Base-by-base conservation (phyloP, 2,329 filamentous ascomycete species). In the Thielaviopsis musarum region DNA sequence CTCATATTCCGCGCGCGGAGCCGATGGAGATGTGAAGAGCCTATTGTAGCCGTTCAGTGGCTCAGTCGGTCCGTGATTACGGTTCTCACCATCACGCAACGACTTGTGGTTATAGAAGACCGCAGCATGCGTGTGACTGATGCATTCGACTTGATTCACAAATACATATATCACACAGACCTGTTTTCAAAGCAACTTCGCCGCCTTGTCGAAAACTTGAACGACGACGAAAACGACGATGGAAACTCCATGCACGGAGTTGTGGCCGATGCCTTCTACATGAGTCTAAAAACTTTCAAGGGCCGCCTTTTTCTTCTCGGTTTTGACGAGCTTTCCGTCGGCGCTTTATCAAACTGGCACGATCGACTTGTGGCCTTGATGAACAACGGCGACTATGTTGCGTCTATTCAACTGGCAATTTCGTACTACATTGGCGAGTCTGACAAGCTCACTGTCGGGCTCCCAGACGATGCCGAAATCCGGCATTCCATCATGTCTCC, bases 1-100 rank as follows among this genome's bases (percentile, higher is more conserved):
- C 79, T 97, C 22, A 81, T 80, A 52, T 98, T 98, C 71, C 83
- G 80, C 66, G 80, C 89, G 2, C 83, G 91, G 60, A 95, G 85
- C 70, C 79, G 91, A 63, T 98, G 91, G 89, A 88, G 87, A 70
- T 88, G 90, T 52, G 89, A 96, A 63, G 93, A 98, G 72, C 85
- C 93, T 4, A 95, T 98, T 64, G 93, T 95, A 61, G 90, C 91
- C 1, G 87, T 97, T 3, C 93, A 98, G 69, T 98, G 93, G 94
- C 77, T 98, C 22, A 95, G 89, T 66, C 84, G 90, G 63, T 97
- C 93, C 2, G 91, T 98, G 0, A 74, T 98, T 57, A 88, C 87
- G 1, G 85, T 97, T 30, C 75, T 98, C 60, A 98, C 94, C 2
- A 91, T 97, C 64, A 95, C 91, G 21, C 94, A 98, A 69, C 83